Conservation (phyloP, 768 basidiomycete genomes). For the Leucogyrophana mollusca region DNA sequence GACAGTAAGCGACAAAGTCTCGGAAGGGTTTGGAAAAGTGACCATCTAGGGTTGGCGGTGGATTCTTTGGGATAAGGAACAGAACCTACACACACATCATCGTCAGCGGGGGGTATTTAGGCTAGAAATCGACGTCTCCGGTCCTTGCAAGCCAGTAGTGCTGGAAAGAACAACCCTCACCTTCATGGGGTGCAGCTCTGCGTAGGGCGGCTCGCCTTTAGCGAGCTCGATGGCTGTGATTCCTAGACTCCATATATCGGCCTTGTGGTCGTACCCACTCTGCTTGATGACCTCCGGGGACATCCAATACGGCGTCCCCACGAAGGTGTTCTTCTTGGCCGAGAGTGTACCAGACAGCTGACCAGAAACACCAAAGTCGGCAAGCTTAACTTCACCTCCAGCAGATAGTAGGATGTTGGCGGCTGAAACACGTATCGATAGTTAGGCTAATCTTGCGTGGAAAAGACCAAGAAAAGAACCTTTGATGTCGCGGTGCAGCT, state of each 20-base stretch:
- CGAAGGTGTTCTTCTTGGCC: slow-evolving; percentile 97
- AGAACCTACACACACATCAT: slow-evolving; percentile 59
- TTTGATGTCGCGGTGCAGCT: slow-evolving; percentile 99
- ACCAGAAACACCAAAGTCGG: slow-evolving; percentile 98
- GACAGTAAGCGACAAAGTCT: slow-evolving; percentile 90
- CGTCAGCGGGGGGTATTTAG: neutral
- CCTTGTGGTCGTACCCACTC: slow-evolving; percentile 98
- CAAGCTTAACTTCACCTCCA: slow-evolving; percentile 93
- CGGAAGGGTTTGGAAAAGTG: slow-evolving; percentile 91
- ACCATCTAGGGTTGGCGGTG: slow-evolving; percentile 87
- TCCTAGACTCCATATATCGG: slow-evolving; percentile 98
- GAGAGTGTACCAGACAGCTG: slow-evolving; percentile 92
- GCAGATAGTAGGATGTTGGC: slow-evolving; percentile 93
- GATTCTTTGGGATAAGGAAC: slow-evolving; percentile 97
- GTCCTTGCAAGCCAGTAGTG: slow-evolving; percentile 1
- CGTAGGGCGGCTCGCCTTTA: slow-evolving; percentile 97
- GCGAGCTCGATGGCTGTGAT: slow-evolving; percentile 98
- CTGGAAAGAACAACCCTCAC: slow-evolving; percentile 38
- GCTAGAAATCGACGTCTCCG: neutral
- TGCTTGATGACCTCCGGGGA: slow-evolving; percentile 99
- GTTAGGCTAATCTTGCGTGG: neutral
- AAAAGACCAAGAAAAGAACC: slow-evolving; percentile 43
- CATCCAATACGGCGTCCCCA: slow-evolving; percentile 99
- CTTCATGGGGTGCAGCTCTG: slow-evolving; percentile 99
- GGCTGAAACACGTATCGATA: slow-evolving; percentile 43